Evolutionary conservation across 768 basidiomycete species (phyloP), one percentile per base, ranked within the genome.

Genomic region (Butyriboletus loyo): DNA sequence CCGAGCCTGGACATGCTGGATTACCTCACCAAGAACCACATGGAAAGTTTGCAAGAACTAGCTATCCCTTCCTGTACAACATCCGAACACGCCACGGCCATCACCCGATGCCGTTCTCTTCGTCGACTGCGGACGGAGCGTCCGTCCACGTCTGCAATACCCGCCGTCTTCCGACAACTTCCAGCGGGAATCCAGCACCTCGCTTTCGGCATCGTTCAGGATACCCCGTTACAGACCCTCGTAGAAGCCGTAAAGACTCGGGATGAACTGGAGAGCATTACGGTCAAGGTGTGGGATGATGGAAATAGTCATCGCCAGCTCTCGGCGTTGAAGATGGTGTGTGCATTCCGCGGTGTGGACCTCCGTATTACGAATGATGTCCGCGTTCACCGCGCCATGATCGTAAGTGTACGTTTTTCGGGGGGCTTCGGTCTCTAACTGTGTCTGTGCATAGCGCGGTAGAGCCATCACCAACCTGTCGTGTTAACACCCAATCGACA

Each of bases 261-360:
- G 19, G 66, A 73, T 8, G 64, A 70, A 7, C 62, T 89, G 46
- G 71, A 74, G 48, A 69, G 70, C 35, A 65, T 89, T 32, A 82
- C 79, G 10, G 68, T 85, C 39, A 78, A 83, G 49, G 38, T 83
- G 36, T 83, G 81, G 77, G 71, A 75, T 37, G 76, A 76, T 35
- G 81, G 81, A 3, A 68, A 77, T 40, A 63, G 59, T 13, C 80
- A 87, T 50, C 69, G 76, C 35, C 73, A 79, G 56, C 73, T 86
- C 31, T 60, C 79, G 22, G 72, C 73, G 35, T 70, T 90, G 54
- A 82, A 77, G 69, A 82, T 85, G 58, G 79, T 78, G 5, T 90
- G 87, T 66, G 84, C 83, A 15, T 75, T 75, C 59, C 74, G 75
- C 54, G 86, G 86, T 42, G 73, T 88, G 40, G 77, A 78, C 27